A percentile compares a stretch with the other conserved stretches of the same genome.
These are phyloP conservation scores for Rhizopus arrhizus DNA, from an alignment of 371 early-diverging fungal genomes.

Conservation along the genomic window DNA sequence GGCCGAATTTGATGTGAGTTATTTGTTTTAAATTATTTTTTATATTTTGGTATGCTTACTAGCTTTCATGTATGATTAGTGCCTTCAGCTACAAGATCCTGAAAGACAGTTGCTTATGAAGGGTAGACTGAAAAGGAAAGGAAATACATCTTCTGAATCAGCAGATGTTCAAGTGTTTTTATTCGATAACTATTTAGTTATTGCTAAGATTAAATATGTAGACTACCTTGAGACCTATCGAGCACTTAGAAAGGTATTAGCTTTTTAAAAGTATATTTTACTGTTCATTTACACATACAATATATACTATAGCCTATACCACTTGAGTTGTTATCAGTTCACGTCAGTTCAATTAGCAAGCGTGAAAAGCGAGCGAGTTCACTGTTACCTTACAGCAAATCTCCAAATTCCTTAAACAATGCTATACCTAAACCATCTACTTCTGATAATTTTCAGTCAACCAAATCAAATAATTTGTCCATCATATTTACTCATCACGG, in stretches of 20 bases:
- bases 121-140: slow-evolving; percentile 74
- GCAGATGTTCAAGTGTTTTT: slow-evolving; percentile 76
- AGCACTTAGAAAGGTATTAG: slow-evolving; percentile 36
- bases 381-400: slow-evolving; percentile 41
- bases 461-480: slow-evolving; percentile 47
- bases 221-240: slow-evolving; percentile 41
- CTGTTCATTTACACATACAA: neutral
- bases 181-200: slow-evolving; percentile 85
- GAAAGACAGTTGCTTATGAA: slow-evolving; percentile 76
- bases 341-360: slow-evolving; percentile 38
- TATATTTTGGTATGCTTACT: neutral
- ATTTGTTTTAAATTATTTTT: neutral
- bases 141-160: slow-evolving; percentile 62
- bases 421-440: slow-evolving; percentile 64
- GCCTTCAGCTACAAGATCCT: slow-evolving; percentile 71
- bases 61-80: slow-evolving; percentile 41
- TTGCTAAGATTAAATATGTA: slow-evolving; percentile 65
- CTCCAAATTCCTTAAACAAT: slow-evolving; percentile 24
- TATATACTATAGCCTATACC: slow-evolving; percentile 66
- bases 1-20: slow-evolving; percentile 38
- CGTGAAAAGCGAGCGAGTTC: slow-evolving; percentile 37
- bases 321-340: slow-evolving; percentile 60
- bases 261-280: neutral
- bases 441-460: slow-evolving; percentile 43
- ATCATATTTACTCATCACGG: slow-evolving; percentile 82